These are phyloP conservation scores for Malassezia sp. DNA, from an alignment of 1,284 basidiomycete species.

Conservation along the genomic window DNA sequence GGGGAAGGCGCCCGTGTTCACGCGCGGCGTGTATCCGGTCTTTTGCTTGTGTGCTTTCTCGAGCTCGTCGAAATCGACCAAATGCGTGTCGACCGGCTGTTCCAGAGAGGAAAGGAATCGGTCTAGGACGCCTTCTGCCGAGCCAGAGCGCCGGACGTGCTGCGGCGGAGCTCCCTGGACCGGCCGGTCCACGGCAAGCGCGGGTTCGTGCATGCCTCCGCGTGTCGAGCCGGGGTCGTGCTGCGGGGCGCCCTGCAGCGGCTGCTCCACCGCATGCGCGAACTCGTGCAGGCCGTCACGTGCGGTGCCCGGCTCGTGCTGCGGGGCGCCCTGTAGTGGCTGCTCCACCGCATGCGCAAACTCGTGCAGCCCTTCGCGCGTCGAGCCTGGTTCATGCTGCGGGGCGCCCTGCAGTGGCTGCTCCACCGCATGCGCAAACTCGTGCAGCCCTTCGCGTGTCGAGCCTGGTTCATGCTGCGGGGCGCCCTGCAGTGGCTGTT, in stretches of 20 bases:
- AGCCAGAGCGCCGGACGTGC: neutral
- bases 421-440: no score
- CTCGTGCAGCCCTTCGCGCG: neutral
- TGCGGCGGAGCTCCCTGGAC: neutral
- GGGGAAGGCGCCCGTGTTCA: neutral
- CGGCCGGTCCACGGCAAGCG: conserved; percentile 5
- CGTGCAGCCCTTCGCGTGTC: no score
- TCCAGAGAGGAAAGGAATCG: conserved; percentile 1
- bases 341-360: no score
- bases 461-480: no score
- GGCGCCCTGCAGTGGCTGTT: no score
- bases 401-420: no score
- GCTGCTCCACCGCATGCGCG: neutral
- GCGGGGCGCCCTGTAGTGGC: neutral
- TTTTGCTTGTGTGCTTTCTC: conserved; percentile 32
- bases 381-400: neutral
- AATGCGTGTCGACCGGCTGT: conserved; percentile 13
- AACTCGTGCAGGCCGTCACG: neutral
- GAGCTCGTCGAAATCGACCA: conserved; percentile 29
- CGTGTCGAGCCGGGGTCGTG: neutral
- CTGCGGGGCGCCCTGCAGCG: neutral
- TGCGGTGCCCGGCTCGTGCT: neutral
- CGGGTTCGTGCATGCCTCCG: conserved; percentile 5
- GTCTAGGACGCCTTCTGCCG: conserved; percentile 1
- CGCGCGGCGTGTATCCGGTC: conserved; percentile 14